Percentiles rank a stretch among this genome's conserved stretches.
Conservation (phyloP, 2,329 filamentous ascomycete genomes). For the Dendrostoma leiphaemia region DNA sequence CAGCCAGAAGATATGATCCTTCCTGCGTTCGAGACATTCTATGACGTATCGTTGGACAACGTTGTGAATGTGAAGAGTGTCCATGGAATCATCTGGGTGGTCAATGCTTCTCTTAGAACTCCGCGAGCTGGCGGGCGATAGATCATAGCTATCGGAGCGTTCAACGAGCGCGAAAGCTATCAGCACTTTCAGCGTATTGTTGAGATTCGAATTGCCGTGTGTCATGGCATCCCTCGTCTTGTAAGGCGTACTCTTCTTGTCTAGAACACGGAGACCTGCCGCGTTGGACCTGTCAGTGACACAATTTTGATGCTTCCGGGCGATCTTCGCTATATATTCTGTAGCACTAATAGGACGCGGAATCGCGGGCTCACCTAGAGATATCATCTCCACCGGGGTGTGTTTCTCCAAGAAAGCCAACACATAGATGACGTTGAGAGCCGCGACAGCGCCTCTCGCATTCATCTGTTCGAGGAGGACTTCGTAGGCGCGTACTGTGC, state of each 20-base stretch:
- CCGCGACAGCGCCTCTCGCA: slow-evolving; percentile 45
- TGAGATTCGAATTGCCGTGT: slow-evolving; percentile 35
- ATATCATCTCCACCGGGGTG: slow-evolving; percentile 64
- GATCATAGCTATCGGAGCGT: slow-evolving; percentile 43
- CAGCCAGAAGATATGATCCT: slow-evolving; percentile 46
- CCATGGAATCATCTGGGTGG: slow-evolving; percentile 42
- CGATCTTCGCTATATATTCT: background rate
- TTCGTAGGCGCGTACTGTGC: slow-evolving; percentile 45
- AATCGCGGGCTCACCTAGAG: slow-evolving; percentile 42
- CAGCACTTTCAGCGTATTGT: slow-evolving; percentile 47
- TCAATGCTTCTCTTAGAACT: slow-evolving; percentile 38
- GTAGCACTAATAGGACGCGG: background rate
- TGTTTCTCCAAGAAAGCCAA: slow-evolving; percentile 64
- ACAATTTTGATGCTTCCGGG: background rate
- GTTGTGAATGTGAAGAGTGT: slow-evolving; percentile 49
- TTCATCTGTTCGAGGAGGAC: slow-evolving; percentile 49
- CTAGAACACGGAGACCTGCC: slow-evolving; percentile 42
- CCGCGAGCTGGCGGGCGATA: slow-evolving; percentile 39
- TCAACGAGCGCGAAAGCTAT: slow-evolving; percentile 53
- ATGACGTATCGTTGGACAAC: slow-evolving; percentile 54
- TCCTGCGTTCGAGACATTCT: slow-evolving; percentile 35
- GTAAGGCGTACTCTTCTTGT: slow-evolving; percentile 41
- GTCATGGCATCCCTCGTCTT: slow-evolving; percentile 38
- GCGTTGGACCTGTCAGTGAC: background rate
- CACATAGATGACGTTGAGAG: slow-evolving; percentile 63